phyloP scores from a whole-genome alignment of 768 basidiomycete genomes.

The Neoboletus magnificus region DNA sequence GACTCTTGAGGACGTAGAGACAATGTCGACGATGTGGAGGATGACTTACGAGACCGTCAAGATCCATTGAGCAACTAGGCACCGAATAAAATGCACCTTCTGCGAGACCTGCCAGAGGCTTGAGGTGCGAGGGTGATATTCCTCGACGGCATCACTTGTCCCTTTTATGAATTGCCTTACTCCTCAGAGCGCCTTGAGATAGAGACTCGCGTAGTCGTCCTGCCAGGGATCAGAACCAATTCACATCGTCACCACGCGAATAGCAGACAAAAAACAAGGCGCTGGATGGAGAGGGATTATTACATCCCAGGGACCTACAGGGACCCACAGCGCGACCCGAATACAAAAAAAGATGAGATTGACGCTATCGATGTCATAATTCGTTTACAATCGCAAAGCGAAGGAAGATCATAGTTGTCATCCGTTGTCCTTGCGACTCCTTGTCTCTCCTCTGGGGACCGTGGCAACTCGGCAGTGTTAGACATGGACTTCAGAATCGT shows the following conservation, averaged over 20 bases:
- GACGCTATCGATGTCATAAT: background rate
- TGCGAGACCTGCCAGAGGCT: background rate
- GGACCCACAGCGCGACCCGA: constrained; percentile 20
- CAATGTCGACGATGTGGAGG: background rate
- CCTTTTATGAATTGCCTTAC: constrained; percentile 16
- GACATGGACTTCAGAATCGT: background rate
- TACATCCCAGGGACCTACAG: constrained; percentile 16
- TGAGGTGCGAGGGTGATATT: background rate
- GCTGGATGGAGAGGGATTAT: background rate
- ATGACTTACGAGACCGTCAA: constrained; percentile 14
- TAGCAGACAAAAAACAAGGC: constrained; percentile 16
- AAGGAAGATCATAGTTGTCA: background rate
- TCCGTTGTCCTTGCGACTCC: constrained; percentile 6
- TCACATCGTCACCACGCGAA: constrained; percentile 12
- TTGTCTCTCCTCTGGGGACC: constrained; percentile 7
- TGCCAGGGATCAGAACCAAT: background rate
- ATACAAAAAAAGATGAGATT: constrained; percentile 12
- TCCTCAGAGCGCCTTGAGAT: background rate
- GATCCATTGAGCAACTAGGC: constrained; percentile 9
- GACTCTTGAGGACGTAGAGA: background rate
- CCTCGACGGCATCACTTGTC: background rate
- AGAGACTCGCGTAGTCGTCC: background rate
- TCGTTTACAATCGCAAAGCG: background rate
- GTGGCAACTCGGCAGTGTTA: background rate
- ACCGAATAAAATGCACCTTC: background rate